Percentiles rank a stretch among this genome's conserved stretches.
Conservation (phyloP, 139 green algal genomes). For the Coccomyxa sp. region DNA sequence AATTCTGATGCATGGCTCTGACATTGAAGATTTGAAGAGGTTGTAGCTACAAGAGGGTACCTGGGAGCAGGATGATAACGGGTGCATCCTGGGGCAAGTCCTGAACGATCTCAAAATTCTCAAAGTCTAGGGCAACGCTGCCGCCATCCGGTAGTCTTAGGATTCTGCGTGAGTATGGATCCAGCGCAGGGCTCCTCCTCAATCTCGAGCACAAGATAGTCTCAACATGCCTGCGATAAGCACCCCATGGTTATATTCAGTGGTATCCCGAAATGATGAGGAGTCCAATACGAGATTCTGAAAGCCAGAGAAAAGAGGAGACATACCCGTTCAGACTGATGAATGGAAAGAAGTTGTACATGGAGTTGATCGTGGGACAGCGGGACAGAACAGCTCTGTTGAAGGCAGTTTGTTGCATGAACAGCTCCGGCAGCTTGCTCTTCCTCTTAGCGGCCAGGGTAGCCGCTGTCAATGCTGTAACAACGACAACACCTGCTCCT, state of each 20-base stretch:
- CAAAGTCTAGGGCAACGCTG: conserved; percentile 72
- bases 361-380: conserved; percentile 27
- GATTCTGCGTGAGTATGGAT: conserved; percentile 64
- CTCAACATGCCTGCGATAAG: conserved; percentile 67
- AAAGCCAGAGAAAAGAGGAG: neutral
- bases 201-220: conserved; percentile 85
- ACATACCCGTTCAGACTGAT: conserved; percentile 22
- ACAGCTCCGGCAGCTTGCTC: neutral
- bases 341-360: conserved; percentile 28
- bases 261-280: neutral
- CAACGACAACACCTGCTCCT: neutral
- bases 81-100: conserved; percentile 57
- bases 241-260: neutral
- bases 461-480: neutral
- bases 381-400: conserved; percentile 28
- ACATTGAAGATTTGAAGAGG: neutral
- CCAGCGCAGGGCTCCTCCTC: conserved; percentile 44
- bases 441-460: neutral
- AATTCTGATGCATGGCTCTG: neutral
- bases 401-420: conserved; percentile 19
- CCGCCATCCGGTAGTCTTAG: conserved; percentile 76
- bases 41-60: neutral
- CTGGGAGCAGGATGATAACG: conserved; percentile 80
- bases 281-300: neutral
- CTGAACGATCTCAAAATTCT: neutral